Base-by-base conservation (phyloP, 306 rosid genomes). In the Oemleria cerasiformis region DNA sequence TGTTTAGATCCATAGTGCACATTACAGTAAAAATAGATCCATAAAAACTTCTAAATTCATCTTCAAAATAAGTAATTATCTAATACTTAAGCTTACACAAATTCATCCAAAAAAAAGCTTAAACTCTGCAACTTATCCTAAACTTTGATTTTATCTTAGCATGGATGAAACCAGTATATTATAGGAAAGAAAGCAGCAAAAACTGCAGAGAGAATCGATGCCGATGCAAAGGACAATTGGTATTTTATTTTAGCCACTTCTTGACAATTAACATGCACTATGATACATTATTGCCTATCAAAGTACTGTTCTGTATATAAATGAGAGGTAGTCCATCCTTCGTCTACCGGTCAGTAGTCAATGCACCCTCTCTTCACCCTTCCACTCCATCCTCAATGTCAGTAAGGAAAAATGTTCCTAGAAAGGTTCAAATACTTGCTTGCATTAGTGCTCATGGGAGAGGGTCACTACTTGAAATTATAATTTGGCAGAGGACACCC, bases 271-370 rank as follows among this genome's bases (percentile, higher is more conserved):
- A 5, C 57, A n/a, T n/a, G 57, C 57, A n/a, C 25, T 51, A 51
- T 7, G 23, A 51, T 4, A 51, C 10, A 51, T 51, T 19, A 16
- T 51, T 51, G 23, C 57, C 57, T 8, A 51, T 6, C 57, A 51
- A n/a, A n/a, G n/a, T n/a, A n/a, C n/a, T n/a, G n/a, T n/a, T n/a
- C n/a, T n/a, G n/a, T n/a, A n/a, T n/a, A n/a, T n/a, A n/a, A n/a
- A n/a, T n/a, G n/a, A n/a, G n/a, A 51, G 57, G 57, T 51, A n/a
- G 57, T n/a, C 19, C 57, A 51, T 51, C 57, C 57, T n/a, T 51
- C 25, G 19, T 4, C 23, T 51, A 51, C 57, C 19, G 16, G 23
- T 51, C 57, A 51, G 10, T 51, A 51, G 9, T 51, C 0, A 2
- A 51, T 2, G 4, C 7, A 7, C 57, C 5, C 17, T 51, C 10